Base-by-base conservation (phyloP, 306 rosid genomes). In the Astragalus glycyphyllos region DNA sequence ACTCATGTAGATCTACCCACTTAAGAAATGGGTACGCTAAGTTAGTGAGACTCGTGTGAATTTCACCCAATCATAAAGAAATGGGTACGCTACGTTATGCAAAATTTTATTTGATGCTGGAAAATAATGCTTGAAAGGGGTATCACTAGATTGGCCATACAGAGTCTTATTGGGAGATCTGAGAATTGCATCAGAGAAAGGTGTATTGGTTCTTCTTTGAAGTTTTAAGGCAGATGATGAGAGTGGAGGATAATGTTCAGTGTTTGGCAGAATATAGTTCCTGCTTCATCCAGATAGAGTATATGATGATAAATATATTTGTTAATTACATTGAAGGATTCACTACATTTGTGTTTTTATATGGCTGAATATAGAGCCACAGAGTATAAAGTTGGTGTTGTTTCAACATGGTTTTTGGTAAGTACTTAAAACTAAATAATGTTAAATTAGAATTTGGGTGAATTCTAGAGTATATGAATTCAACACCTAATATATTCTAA, bases 151-250 rank as follows among this genome's bases (percentile, higher is more conserved):
- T 67, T 87, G 84, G 87, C 87, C 9, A 81, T 87, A 78, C 86
- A 73, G 70, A 74, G 92, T 84, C 92, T 84, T 69, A 84, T 64
- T 46, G 87, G 89, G 76, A 84, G 77, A 73, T 78, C 86, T 23
- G 70, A 75, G n/a, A n/a, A 79, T 87, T 69, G 92, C 87, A 76
- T 65, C 80, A 17, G 86, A 87, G 72, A 87, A 83, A 78, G 92
- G 92, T 1, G 91, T 85, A 31, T 72, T 87, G 65, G 87, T 87
- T 84, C 86, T 87, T 63, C 91, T 87, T 44, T 77, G 82, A 84
- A 81, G 85, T 84, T 50, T 64, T 87, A n/a, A 75, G 54, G 60
- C 80, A 61, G 63, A 74, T 87, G 75, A 87, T 82, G 75, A 87
- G 46, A 72, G 77, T 80, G 72, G 84, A 84, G 53, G 81, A 66